These are phyloP conservation scores for Byssochlamys sp. DNA, from an alignment of 2,329 filamentous ascomycete species.

Conservation along the genomic window DNA sequence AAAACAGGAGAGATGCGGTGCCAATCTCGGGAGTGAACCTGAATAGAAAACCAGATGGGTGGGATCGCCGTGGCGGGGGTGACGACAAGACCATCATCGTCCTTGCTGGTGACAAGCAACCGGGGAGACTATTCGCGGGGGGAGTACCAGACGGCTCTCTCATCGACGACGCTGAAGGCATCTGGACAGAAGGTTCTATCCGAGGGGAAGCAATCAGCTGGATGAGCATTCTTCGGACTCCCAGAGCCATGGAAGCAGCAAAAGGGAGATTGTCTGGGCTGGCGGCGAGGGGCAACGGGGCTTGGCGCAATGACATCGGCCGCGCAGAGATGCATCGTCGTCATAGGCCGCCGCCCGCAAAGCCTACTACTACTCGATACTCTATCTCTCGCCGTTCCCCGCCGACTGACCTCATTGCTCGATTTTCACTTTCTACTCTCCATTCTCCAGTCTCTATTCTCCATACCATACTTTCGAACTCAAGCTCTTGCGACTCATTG, in stretches of 20 bases:
- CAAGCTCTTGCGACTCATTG: neutral
- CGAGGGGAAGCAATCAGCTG: neutral
- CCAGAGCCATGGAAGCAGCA: too few species aligned
- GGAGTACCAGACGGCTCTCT: neutral
- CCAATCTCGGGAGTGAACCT: neutral
- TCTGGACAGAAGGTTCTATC: neutral
- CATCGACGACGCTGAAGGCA: neutral
- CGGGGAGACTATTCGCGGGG: neutral
- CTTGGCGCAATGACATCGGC: slow-evolving; percentile 9
- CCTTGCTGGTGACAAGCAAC: neutral
- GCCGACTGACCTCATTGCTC: neutral
- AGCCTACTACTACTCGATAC: neutral
- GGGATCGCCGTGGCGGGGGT: slow-evolving; percentile 2
- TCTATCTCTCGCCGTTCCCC: slow-evolving; percentile 1
- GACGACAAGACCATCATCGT: slow-evolving; percentile 1
- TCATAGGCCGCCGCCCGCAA: slow-evolving; percentile 5
- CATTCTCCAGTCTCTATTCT: neutral
- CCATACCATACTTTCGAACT: too few species aligned
- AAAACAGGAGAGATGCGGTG: neutral
- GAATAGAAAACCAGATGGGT: neutral
- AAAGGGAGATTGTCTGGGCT: neutral
- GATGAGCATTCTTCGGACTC: too few species aligned
- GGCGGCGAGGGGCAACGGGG: neutral
- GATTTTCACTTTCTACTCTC: slow-evolving; percentile 2
- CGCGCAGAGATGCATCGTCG: slow-evolving; percentile 5